Conservation (phyloP, 108 stramenopile species). For the Skeletonema costatum region DNA sequence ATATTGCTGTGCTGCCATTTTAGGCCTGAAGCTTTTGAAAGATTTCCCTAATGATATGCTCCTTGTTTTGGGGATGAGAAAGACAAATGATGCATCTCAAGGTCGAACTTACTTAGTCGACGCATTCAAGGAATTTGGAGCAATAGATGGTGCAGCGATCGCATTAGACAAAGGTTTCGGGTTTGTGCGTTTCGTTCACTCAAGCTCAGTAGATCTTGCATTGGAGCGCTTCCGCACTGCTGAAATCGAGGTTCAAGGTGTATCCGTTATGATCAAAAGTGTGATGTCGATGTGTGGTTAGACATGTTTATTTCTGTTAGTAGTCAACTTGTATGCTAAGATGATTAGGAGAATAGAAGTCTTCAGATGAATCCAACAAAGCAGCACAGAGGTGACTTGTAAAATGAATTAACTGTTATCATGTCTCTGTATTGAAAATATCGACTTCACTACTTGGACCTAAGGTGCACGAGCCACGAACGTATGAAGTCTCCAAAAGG, state of each 20-base stretch:
- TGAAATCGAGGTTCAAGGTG: constrained; percentile 86
- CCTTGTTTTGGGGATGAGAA: constrained; percentile 76
- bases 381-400: neutral
- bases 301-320: neutral
- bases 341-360: neutral
- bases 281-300: neutral
- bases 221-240: constrained; percentile 57
- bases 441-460: neutral
- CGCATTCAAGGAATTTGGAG: constrained; percentile 71
- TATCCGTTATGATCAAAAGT: constrained; percentile 50
- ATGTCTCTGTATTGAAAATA: neutral
- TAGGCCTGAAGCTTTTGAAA: constrained; percentile 64
- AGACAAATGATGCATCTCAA: constrained; percentile 59
- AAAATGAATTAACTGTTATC: neutral
- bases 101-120: constrained; percentile 39
- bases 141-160: constrained; percentile 74
- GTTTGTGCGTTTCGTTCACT: constrained; percentile 69
- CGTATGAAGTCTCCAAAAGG: neutral
- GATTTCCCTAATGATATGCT: constrained; percentile 71
- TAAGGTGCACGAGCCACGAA: neutral
- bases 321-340: too few relatives aligned
- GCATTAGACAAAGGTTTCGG: constrained; percentile 78
- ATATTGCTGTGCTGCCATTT: constrained; percentile 75
- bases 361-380: neutral
- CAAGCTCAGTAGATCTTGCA: constrained; percentile 62